A percentile compares a stretch with the other conserved stretches of the same genome.
These are phyloP conservation scores for Ascochyta koolunga DNA, from an alignment of 2,329 filamentous ascomycete species.

Conservation along the genomic window DNA sequence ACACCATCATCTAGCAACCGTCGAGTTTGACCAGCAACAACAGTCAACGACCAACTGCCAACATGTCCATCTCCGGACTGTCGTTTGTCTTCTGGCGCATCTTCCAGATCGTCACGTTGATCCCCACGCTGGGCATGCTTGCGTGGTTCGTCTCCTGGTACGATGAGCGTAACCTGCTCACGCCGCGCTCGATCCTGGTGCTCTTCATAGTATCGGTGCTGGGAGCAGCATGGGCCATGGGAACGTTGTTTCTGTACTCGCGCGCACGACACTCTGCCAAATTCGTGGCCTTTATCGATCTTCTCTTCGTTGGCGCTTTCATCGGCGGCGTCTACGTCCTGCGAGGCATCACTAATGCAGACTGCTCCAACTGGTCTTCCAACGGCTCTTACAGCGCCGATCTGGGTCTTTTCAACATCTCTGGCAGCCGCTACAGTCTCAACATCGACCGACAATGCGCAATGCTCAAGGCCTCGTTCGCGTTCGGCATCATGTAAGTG, in stretches of 20 bases:
- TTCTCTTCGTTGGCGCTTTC: slow-evolving; percentile 68
- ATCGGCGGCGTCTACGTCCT: slow-evolving; percentile 66
- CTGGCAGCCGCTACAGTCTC: slow-evolving; percentile 57
- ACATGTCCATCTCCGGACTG: slow-evolving; percentile 59
- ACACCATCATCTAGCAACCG: slow-evolving; percentile 1
- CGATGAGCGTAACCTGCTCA: slow-evolving; percentile 62
- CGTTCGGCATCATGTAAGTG: slow-evolving; percentile 82
- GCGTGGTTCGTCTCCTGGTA: slow-evolving; percentile 67
- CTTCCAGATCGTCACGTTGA: slow-evolving; percentile 66
- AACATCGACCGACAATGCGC: slow-evolving; percentile 77
- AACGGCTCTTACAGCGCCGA: slow-evolving; percentile 60
- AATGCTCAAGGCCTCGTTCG: slow-evolving; percentile 91
- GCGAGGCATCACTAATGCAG: slow-evolving; percentile 62
- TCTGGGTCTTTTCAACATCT: slow-evolving; percentile 67
- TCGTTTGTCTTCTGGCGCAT: slow-evolving; percentile 68
- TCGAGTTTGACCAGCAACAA: background rate
- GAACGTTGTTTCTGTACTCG: slow-evolving; percentile 65
- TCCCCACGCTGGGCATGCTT: slow-evolving; percentile 67
- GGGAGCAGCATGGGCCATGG: slow-evolving; percentile 65
- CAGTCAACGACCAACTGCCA: slow-evolving; percentile 19
- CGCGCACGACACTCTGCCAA: slow-evolving; percentile 63
- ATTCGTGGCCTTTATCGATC: slow-evolving; percentile 67
- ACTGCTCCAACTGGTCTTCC: slow-evolving; percentile 68
- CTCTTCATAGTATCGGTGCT: slow-evolving; percentile 70
- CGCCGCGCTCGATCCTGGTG: slow-evolving; percentile 65